Evolutionary conservation across 345 rosid genomes (phyloP).

Genomic region (Barbarea vulgaris): DNA sequence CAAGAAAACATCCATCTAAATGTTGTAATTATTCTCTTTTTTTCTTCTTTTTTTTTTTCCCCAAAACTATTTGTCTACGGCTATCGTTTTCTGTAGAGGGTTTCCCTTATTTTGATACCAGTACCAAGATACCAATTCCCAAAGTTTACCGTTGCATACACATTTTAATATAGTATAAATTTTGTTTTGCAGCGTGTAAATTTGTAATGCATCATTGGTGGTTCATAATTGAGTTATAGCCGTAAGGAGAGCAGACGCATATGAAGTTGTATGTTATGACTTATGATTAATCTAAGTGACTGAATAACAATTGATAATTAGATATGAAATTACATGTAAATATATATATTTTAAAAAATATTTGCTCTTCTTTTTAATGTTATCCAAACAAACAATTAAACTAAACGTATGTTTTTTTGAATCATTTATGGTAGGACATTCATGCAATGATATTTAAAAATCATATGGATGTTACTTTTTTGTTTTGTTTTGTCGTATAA

Average conservation of each 20-base stretch:
- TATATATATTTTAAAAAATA: background rate
- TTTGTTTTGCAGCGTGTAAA: background rate
- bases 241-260: background rate
- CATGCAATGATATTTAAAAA: background rate
- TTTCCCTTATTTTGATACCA: background rate
- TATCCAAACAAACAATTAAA: background rate
- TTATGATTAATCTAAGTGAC: background rate
- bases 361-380: background rate
- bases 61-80: conserved; percentile 7
- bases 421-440: background rate
- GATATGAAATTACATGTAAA: background rate
- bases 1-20: conserved; percentile 32
- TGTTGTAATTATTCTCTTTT: background rate
- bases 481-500: background rate
- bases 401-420: background rate
- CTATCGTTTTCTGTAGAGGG: background rate
- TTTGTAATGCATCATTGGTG: background rate
- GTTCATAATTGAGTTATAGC: background rate
- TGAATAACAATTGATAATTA: background rate
- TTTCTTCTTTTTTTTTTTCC: background rate
- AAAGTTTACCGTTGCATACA: conserved; percentile 28
- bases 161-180: background rate
- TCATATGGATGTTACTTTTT: background rate
- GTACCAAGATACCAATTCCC: background rate
- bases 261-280: background rate